Evolutionary conservation across 208 protist genomes (phyloP), one percentile per base, ranked within the genome.

Genomic region (Trypanosoma lewisi): DNA sequence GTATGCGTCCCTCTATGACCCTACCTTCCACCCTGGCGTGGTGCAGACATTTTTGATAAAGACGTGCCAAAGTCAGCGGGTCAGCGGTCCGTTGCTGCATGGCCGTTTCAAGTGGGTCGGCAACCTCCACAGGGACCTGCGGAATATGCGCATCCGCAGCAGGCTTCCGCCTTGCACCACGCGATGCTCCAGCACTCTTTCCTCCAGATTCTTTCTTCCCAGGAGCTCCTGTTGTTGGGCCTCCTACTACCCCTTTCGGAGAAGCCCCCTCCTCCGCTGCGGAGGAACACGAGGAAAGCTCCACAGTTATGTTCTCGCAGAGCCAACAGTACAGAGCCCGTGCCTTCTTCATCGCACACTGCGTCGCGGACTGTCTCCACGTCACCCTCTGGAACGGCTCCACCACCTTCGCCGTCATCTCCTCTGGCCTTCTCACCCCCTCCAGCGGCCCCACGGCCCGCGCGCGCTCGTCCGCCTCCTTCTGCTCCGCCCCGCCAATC

Each of bases 261-360:
- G 49, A 34, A 39, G 41, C 42, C 39, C 36, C 52, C 4, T 45
- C 60, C 49, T 59, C 50, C 2, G 12, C 45, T 39, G 3, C 41
- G 44, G 45, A 12, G 17, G 53, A 14, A 14, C 27, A 50, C 4
- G 27, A 25, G n/a, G 47, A 42, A 14, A 67, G 1, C 19, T 63
- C 69, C 16, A 82, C 44, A 5, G 57, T 53, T 33, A 96, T 57
- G 58, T 93, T 51, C 2, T 58, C 44, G 61, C 80, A 83, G 1
- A 96, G 66, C 86, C 86, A 96, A 55, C 25, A 41, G 54, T 90
- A 96, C 28, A 93, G 2, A 34, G 63, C 74, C 4, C 86, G 75
- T 9, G 78, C 76, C 57, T 80, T 82, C 60, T 82, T 88, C 16
- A 87, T 63, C 36, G 70, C 36, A 34, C 84, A 87, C 66, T 89